phyloP scores from a whole-genome alignment of 805 yeast genomes.

The Pichia gijzeniarum region DNA sequence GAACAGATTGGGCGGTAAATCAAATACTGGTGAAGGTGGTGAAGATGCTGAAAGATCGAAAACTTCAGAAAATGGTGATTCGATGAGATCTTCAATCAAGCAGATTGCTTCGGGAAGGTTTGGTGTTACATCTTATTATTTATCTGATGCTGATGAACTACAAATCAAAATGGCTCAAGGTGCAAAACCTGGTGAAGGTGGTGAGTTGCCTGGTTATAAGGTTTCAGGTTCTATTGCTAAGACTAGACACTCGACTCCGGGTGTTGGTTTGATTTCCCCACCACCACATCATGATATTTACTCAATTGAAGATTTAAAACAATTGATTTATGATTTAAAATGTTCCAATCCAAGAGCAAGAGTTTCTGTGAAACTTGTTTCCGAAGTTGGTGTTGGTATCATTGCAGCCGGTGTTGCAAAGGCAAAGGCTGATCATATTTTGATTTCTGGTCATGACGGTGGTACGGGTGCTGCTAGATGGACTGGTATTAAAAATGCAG shows the following conservation, averaged over 20 bases:
- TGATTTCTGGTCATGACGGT: conserved; percentile 97
- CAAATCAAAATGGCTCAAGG: conserved; percentile 99
- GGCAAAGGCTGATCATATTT: conserved; percentile 95
- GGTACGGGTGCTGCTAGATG: conserved; percentile 99
- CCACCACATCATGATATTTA: conserved; percentile 99
- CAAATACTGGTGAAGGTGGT: conserved; percentile 99
- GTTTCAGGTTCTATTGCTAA: conserved; percentile 84
- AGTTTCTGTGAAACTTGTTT: conserved; percentile 91
- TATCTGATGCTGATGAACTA: conserved; percentile 94
- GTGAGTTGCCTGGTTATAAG: conserved; percentile 94
- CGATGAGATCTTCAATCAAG: conserved; percentile 98
- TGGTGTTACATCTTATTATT: conserved; percentile 92
- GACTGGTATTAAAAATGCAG: conserved; percentile 96
- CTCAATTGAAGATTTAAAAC: conserved; percentile 96
- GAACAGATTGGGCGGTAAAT: conserved; percentile 96
- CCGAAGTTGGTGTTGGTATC: conserved; percentile 98
- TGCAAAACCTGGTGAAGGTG: conserved; percentile 99
- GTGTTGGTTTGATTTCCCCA: conserved; percentile 95
- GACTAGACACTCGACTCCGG: conserved; percentile 94
- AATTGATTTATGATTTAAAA: conserved; percentile 90
- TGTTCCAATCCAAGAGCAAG: conserved; percentile 97
- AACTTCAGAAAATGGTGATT: conserved; percentile 81
- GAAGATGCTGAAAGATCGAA: conserved; percentile 90
- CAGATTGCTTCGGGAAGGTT: conserved; percentile 98
- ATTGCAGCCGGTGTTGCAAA: conserved; percentile 99